Evolutionary conservation across 768 basidiomycete species (phyloP), one percentile per base, ranked within the genome.

Genomic region (Boletus reticulatus): DNA sequence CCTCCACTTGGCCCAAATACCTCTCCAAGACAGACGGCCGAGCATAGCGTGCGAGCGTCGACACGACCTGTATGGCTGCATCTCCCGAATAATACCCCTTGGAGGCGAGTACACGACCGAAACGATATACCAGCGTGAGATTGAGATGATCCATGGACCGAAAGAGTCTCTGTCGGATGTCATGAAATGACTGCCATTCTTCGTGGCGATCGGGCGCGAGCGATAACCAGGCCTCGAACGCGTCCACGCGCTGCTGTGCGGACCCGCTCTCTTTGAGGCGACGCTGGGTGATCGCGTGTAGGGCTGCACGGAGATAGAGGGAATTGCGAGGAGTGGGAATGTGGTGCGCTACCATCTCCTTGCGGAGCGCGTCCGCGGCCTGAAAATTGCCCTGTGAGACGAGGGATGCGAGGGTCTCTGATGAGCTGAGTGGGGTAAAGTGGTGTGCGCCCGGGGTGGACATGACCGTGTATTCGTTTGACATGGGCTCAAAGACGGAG

Each of bases 1-100:
- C 53, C 38, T 68, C 54, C 12, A 71, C 58, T n/a, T 70, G 43
- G 4, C 57, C 52, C 34, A 87, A 55, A 61, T 84, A 84, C 7
- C 55, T 57, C 43, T 65, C 56, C 53, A 72, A 69, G 42, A 72
- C 61, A 2, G 68, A 58, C 4, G 72, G 69, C 6, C 66, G 53
- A 3, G 78, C 73, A 64, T 76, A 80, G 20, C 78, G 78, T 38
- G 79, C 69, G 19, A 87, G 65, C 5, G 68, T 66, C 2, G 75
- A 71, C 32, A 82, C 55, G 48, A 67, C 64, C 8, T 64, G 71
- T 50, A 46, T 56, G 6, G 60, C 58, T 13, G 58, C 58, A 4
- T 41, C n/a, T 24, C 53, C 62, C 48, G 47, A 41, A 42, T 48
- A 48, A 53, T 78, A 79, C 0, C 84, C 84, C 59, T 81, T 84